Evolutionary conservation across 345 rosid genomes (phyloP), one percentile per base, ranked within the genome.

Genomic region (Erysimum cheiranthoides): DNA sequence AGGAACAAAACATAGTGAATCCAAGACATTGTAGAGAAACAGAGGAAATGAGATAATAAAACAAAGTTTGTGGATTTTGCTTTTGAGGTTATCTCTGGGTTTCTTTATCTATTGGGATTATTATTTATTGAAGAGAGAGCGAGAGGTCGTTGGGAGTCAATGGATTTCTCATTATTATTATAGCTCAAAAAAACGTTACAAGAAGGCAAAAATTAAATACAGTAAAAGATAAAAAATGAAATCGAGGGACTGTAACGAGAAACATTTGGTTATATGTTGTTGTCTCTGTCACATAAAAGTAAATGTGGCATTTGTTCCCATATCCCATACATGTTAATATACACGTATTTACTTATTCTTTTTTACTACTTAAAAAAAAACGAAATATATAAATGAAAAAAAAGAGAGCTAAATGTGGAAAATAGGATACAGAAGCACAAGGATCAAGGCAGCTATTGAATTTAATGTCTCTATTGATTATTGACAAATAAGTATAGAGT

Each of bases 261-360:
- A 69, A 76, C 75, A 76, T 76, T 68, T 76, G 75, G 79, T 76
- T 61, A 69, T 69, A 69, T 53, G 79, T 69, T 76, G 79, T 69
- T 69, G 70, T 76, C 79, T 76, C 75, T 69, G 79, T 69, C 79
- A 76, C 58, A 61, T 13, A 67, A 30, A 51, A 51, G 49, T 76
- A 61, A 76, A 76, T 61, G 79, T 76, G 65, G 64, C 75, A n/a
- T 69, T 76, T 76, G 74, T 61, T 76, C 75, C 74, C 40, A 69
- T 51, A 61, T 68, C 57, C 27, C 30, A 69, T 69, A 36, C 78
- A 56, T 39, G 61, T 50, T n/a, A 72, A 14, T 39, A 50, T 34
- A 58, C 68, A 75, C 79, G 73, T 75, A 75, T 47, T 66, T 46
- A 25, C 6, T 61, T 47, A 0, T 13, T 11, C 7, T 63, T 49